Conservation (phyloP, 768 basidiomycete species). For the Lactarius evosmus region DNA sequence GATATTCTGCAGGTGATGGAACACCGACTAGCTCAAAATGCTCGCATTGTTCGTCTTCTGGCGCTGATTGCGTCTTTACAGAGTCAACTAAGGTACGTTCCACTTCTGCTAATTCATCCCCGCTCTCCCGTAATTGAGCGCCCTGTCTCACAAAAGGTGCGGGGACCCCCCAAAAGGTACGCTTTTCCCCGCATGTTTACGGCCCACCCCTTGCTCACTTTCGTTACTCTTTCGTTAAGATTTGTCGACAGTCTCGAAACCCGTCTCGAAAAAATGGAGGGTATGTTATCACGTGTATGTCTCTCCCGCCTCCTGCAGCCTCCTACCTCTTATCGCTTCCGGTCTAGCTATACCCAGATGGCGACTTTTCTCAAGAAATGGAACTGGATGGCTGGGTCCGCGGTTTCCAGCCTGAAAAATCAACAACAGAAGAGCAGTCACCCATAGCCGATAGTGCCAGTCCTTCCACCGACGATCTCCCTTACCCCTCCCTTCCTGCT, state of each 20-base stretch:
- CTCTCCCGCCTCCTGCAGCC: neutral
- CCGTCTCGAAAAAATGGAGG: slow-evolving; percentile 29
- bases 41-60: slow-evolving; percentile 17
- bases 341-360: slow-evolving; percentile 23
- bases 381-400: slow-evolving; percentile 25
- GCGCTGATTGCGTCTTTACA: slow-evolving; percentile 21
- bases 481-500: neutral
- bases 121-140: neutral
- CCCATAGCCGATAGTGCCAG: neutral
- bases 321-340: neutral
- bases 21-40: slow-evolving; percentile 13
- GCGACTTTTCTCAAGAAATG: slow-evolving; percentile 27
- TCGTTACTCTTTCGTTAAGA: slow-evolving; percentile 1
- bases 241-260: slow-evolving; percentile 28
- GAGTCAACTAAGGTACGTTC: slow-evolving; percentile 23
- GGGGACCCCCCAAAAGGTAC: slow-evolving; percentile 28
- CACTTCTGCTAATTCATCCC: too few relatives aligned
- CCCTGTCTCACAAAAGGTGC: slow-evolving; percentile 5
- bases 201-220: neutral
- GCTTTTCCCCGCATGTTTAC: too few relatives aligned
- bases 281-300: slow-evolving; percentile 25
- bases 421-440: slow-evolving; percentile 1
- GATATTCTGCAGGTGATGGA: slow-evolving; percentile 19
- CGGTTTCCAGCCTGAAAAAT: slow-evolving; percentile 12
- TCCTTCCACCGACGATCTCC: neutral